Evolutionary conservation across 768 basidiomycete species (phyloP).

Genomic region (Russula abietina): DNA sequence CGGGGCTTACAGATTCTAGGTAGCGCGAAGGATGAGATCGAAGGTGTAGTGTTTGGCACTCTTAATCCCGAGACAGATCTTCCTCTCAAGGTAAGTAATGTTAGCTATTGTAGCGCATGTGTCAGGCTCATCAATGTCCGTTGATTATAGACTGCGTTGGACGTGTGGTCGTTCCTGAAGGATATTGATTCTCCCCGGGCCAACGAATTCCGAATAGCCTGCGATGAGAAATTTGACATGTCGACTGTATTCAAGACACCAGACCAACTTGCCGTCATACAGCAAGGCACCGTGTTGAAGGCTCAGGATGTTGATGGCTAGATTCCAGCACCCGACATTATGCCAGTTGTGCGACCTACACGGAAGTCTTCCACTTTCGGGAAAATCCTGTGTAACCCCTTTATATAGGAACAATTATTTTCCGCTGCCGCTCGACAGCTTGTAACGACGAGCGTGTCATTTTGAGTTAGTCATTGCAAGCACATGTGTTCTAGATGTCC

Average conservation of each 20-base stretch:
- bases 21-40: conserved; percentile 52
- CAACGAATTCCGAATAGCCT: conserved; percentile 57
- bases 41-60: conserved; percentile 47
- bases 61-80: conserved; percentile 41
- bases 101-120: background rate
- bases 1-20: conserved; percentile 46
- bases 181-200: conserved; percentile 45
- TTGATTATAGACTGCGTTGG: conserved; percentile 44
- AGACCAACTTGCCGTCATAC: conserved; percentile 44
- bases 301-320: conserved; percentile 15
- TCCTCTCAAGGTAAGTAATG: conserved; percentile 41
- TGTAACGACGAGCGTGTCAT: conserved; percentile 2
- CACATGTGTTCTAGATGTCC: background rate
- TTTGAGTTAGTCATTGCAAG: background rate
- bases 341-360: background rate
- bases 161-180: conserved; percentile 44
- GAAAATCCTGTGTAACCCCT: background rate
- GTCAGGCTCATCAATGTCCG: conserved; percentile 1
- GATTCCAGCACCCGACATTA: background rate
- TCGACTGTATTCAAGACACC: conserved; percentile 62
- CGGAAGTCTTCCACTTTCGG: background rate
- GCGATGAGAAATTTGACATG: conserved; percentile 47
- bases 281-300: conserved; percentile 18
- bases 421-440: background rate
- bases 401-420: background rate